Conservation (phyloP, 176 grass and related monocot genomes). For the Aegilops tauschii region DNA sequence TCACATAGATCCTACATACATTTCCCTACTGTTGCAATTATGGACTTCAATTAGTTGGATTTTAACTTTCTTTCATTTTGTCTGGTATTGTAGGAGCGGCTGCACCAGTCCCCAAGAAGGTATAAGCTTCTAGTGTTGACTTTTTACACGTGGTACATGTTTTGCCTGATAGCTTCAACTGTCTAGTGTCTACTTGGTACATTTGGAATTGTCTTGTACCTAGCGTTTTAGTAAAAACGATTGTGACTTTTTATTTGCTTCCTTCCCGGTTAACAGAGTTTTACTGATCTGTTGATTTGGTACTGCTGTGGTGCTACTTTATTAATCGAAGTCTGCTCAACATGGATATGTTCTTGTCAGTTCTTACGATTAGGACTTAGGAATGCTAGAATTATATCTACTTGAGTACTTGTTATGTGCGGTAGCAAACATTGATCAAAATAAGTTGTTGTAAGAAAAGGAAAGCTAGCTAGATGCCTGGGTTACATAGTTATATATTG, state of each 20-base stretch:
- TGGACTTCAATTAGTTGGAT: not conserved
- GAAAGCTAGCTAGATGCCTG: not conserved
- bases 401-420: not conserved
- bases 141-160: not conserved
- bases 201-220: not conserved
- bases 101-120: constrained; percentile 31
- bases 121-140: constrained; percentile 14
- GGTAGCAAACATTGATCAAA: not conserved
- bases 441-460: not conserved
- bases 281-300: not conserved
- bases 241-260: not conserved
- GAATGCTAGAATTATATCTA: not conserved
- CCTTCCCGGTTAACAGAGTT: not conserved
- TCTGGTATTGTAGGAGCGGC: constrained; percentile 36
- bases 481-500: not conserved
- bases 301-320: not conserved
- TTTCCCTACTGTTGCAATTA: not conserved
- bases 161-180: not conserved
- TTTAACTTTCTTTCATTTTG: constrained; percentile 17
- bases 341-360: not conserved
- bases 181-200: not conserved
- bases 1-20: not conserved
- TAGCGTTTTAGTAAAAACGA: not conserved
- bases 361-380: not conserved
- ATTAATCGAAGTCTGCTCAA: not conserved